A percentile compares a stretch with the other conserved stretches of the same genome.
Evolutionary conservation across 139 green algal genomes (phyloP).

Genomic region (Tetraselmis chui): DNA sequence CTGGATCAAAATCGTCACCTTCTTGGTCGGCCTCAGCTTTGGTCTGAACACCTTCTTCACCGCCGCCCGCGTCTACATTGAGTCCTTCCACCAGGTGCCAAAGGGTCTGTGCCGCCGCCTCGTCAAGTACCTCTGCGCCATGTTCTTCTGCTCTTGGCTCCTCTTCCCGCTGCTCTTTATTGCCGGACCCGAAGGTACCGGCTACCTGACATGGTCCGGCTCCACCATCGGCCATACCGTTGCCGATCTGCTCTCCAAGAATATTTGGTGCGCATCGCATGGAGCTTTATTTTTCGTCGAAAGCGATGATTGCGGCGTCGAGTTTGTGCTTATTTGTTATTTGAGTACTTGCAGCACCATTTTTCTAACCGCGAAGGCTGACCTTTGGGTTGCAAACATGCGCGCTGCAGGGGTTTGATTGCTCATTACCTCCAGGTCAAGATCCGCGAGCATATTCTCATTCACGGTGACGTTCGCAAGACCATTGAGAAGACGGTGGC

Average conservation of each 20-base stretch:
- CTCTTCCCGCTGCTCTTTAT: slow-evolving; percentile 52
- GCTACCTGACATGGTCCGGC: slow-evolving; percentile 19
- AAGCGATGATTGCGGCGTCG: too few species aligned
- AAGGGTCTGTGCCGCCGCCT: slow-evolving; percentile 41
- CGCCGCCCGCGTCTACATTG: slow-evolving; percentile 45
- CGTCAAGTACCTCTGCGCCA: slow-evolving; percentile 33
- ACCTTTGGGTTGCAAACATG: too few species aligned
- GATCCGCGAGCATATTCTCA: slow-evolving; percentile 48
- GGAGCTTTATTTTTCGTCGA: too few species aligned
- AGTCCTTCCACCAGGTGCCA: slow-evolving; percentile 45
- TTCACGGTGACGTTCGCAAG: slow-evolving; percentile 46
- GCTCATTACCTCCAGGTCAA: slow-evolving; percentile 39
- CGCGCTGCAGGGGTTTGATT: too few species aligned
- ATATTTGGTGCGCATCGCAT: slow-evolving; percentile 41
- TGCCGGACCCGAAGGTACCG: slow-evolving; percentile 7
- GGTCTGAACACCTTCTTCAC: slow-evolving; percentile 44
- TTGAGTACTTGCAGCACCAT: too few species aligned
- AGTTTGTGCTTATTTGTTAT: too few species aligned
- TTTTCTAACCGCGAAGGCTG: too few species aligned
- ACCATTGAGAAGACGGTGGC: slow-evolving; percentile 36
- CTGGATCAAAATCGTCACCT: slow-evolving; percentile 33
- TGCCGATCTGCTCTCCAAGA: slow-evolving; percentile 51
- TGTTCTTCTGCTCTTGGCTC: slow-evolving; percentile 42
- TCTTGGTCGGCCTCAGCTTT: slow-evolving; percentile 35
- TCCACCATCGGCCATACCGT: slow-evolving; percentile 26